These are phyloP conservation scores for Alternaria rosae DNA, from an alignment of 2,329 filamentous ascomycete species.

Conservation along the genomic window DNA sequence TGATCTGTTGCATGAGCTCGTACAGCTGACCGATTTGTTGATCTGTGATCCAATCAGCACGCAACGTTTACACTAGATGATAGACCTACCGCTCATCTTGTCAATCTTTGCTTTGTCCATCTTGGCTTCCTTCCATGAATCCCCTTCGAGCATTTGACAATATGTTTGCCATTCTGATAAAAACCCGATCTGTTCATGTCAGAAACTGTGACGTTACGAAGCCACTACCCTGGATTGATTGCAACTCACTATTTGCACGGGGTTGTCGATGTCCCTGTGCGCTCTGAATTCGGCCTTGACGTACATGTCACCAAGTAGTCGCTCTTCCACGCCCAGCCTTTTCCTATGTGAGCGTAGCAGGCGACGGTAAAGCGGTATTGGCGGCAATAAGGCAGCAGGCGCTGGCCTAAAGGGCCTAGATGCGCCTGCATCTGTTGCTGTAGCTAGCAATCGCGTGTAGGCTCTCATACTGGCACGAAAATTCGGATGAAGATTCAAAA, in stretches of 20 bases:
- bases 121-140: conserved; percentile 82
- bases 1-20: conserved; percentile 88
- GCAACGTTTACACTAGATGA: neutral
- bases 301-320: conserved; percentile 89
- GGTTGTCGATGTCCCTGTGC: conserved; percentile 85
- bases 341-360: conserved; percentile 86
- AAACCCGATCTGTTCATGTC: conserved; percentile 79
- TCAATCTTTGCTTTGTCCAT: conserved; percentile 84
- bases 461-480: conserved; percentile 37
- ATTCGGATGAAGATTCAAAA: neutral
- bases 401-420: conserved; percentile 48
- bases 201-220: conserved; percentile 1
- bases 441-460: conserved; percentile 40
- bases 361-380: conserved; percentile 87
- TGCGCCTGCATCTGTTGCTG: conserved; percentile 45
- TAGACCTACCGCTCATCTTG: conserved; percentile 85
- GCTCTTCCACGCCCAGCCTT: conserved; percentile 74
- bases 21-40: conserved; percentile 94
- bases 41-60: conserved; percentile 61
- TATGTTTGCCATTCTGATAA: conserved; percentile 97
- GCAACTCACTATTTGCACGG: conserved; percentile 82
- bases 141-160: conserved; percentile 88
- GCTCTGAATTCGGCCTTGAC: conserved; percentile 91
- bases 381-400: conserved; percentile 77
- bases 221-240: neutral